Conservation (phyloP, 2,329 filamentous ascomycete species). For the Chrysosporium keratinophilum region DNA sequence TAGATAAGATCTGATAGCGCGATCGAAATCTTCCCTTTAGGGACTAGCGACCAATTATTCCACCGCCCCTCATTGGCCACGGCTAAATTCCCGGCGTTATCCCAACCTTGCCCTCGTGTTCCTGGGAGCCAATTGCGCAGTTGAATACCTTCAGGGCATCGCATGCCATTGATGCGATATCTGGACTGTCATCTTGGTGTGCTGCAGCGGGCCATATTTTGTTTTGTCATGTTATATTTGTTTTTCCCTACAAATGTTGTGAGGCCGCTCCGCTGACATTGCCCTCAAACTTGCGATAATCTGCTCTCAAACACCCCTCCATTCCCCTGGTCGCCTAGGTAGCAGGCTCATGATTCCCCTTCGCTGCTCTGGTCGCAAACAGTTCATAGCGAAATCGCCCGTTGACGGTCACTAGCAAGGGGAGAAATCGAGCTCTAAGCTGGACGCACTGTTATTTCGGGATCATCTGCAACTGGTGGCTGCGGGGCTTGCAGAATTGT, state of each 20-base stretch:
- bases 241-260: not conserved
- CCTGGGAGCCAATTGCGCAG: constrained; percentile 5
- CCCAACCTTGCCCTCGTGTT: constrained; percentile 2
- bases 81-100: not conserved
- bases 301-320: not conserved
- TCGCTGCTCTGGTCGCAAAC: not conserved
- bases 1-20: not conserved
- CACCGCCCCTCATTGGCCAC: not conserved
- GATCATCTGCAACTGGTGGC: too few species aligned
- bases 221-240: not conserved
- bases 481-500: not conserved
- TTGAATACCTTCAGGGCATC: constrained; percentile 3
- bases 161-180: not conserved
- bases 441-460: too few species aligned
- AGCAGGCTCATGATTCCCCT: not conserved
- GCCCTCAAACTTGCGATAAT: not conserved
- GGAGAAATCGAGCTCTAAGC: too few species aligned
- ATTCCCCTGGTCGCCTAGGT: not conserved
- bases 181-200: not conserved
- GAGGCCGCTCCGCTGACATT: not conserved
- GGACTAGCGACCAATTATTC: not conserved
- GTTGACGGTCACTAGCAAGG: not conserved
- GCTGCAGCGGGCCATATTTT: not conserved
- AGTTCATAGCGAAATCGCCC: not conserved
- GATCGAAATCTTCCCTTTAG: not conserved